Conservation (phyloP, 179 eudicot genomes). For the Spinacia oleracea region DNA sequence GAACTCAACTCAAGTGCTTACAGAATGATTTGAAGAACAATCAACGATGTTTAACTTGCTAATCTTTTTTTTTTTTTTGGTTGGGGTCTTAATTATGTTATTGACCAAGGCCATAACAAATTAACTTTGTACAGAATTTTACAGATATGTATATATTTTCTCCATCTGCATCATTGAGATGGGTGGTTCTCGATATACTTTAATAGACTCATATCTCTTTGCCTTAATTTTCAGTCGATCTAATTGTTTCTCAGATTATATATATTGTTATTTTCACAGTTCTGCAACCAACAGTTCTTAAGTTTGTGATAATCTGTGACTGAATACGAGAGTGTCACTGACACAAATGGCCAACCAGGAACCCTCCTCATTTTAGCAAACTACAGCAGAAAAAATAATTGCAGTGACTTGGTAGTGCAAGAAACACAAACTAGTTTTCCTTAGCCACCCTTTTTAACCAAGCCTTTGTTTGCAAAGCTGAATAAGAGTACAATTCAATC, state of each 20-base stretch:
- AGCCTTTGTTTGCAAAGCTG: no score
- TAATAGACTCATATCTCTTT: neutral
- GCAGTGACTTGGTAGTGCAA: no score
- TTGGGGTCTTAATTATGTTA: neutral
- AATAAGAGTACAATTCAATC: no score
- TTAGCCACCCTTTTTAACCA: no score
- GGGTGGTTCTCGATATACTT: conserved; percentile 12
- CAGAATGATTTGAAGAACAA: neutral
- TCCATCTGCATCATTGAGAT: conserved; percentile 17
- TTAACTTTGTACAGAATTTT: neutral
- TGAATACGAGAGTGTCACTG: no score
- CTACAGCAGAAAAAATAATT: no score
- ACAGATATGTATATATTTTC: neutral
- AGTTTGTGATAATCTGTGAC: neutral
- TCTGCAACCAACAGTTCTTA: neutral
- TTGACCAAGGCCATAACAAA: neutral
- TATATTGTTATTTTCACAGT: neutral
- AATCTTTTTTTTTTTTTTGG: neutral
- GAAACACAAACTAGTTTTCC: no score
- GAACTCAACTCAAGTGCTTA: neutral
- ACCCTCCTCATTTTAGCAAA: no score
- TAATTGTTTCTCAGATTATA: neutral
- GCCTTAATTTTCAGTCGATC: neutral
- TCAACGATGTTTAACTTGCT: neutral
- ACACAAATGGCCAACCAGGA: neutral